phyloP scores from a whole-genome alignment of 371 early-diverging fungal species.

The Dinochytrium kinnereticum region DNA sequence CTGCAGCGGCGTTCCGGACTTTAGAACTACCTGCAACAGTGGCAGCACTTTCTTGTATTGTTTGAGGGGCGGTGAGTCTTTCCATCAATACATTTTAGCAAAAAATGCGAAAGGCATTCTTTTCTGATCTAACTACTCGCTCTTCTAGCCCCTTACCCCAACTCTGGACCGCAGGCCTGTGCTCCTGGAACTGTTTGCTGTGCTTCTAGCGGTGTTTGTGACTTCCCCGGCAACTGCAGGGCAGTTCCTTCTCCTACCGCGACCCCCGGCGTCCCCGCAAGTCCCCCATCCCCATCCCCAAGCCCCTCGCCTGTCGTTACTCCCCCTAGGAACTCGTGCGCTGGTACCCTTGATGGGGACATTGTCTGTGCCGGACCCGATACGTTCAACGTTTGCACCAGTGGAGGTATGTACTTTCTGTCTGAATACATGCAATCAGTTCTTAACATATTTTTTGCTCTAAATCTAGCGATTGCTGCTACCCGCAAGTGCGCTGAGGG shows the following conservation, averaged over 20 bases:
- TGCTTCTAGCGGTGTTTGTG: slow-evolving; percentile 16
- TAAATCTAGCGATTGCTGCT: neutral
- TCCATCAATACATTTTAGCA: slow-evolving; percentile 9
- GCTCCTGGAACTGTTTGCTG: slow-evolving; percentile 41
- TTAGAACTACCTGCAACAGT: slow-evolving; percentile 3
- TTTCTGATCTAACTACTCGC: neutral
- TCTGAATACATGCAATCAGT: neutral
- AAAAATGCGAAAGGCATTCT: neutral
- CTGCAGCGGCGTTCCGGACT: slow-evolving; percentile 9
- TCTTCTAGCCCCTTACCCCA: slow-evolving; percentile 2
- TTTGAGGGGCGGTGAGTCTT: neutral
- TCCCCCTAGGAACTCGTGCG: neutral
- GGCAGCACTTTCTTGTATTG: slow-evolving; percentile 13
- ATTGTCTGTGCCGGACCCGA: slow-evolving; percentile 12
- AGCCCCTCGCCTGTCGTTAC: neutral
- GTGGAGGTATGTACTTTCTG: neutral
- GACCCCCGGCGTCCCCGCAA: neutral
- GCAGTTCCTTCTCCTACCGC: neutral
- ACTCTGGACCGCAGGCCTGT: slow-evolving; percentile 23
- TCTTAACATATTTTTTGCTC: neutral
- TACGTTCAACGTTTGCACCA: slow-evolving; percentile 19
- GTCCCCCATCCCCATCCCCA: neutral
- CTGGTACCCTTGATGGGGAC: neutral
- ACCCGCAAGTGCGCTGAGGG: slow-evolving; percentile 24
- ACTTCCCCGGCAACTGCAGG: slow-evolving; percentile 12